These are phyloP conservation scores for Xenoacremonium recifei DNA, from an alignment of 2,329 filamentous ascomycete genomes.

Conservation along the genomic window DNA sequence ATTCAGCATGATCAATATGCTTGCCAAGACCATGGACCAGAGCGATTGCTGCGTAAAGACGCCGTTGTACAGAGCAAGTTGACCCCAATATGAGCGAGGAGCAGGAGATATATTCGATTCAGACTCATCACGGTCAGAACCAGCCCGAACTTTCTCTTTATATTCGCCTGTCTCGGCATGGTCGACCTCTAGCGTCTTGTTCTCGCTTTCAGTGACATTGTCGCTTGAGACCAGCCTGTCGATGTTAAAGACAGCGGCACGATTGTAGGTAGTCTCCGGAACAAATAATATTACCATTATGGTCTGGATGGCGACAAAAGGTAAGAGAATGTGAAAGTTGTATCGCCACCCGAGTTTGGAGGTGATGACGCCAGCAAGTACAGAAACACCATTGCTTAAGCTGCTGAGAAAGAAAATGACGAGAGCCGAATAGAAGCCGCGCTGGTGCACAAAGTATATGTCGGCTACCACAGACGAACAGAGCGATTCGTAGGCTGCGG, in stretches of 20 bases:
- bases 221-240: neutral
- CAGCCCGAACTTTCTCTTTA: neutral
- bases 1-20: constrained; percentile 4
- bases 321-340: constrained; percentile 9
- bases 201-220: neutral
- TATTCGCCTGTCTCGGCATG: neutral
- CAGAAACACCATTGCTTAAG: constrained; percentile 6
- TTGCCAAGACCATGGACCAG: constrained; percentile 5
- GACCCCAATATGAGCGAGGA: constrained; percentile 1
- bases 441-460: constrained; percentile 11
- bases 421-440: constrained; percentile 6
- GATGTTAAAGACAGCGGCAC: neutral
- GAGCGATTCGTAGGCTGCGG: constrained; percentile 10
- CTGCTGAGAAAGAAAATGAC: constrained; percentile 6
- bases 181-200: neutral
- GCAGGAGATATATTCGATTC: neutral
- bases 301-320: constrained; percentile 7
- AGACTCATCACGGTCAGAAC: neutral
- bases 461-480: constrained; percentile 4
- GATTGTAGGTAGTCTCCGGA: constrained; percentile 6
- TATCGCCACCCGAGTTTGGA: constrained; percentile 7
- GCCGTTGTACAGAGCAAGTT: constrained; percentile 7
- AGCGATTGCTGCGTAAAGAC: constrained; percentile 4
- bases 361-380: constrained; percentile 8
- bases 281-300: constrained; percentile 6